phyloP scores from a whole-genome alignment of 192 early-diverging fungal species.

The Backusella sp. region DNA sequence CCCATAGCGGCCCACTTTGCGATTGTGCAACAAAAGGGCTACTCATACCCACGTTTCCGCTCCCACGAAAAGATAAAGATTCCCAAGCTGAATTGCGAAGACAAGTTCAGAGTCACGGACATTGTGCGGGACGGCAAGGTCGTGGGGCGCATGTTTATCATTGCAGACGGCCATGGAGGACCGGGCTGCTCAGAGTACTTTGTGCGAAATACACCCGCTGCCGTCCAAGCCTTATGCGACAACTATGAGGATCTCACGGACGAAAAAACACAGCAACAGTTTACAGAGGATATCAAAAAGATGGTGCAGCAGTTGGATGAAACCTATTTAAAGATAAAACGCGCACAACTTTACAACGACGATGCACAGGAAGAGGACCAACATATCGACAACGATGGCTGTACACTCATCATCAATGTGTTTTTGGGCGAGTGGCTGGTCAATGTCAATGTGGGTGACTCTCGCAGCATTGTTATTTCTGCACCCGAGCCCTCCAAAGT shows the following conservation, averaged over 20 bases:
- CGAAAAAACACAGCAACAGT: conserved; percentile 36
- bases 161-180: conserved; percentile 61
- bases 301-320: conserved; percentile 49
- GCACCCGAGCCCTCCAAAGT: conserved; percentile 16
- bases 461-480: conserved; percentile 49
- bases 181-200: conserved; percentile 54
- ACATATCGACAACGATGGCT: conserved; percentile 46
- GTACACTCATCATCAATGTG: conserved; percentile 53
- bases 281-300: conserved; percentile 43
- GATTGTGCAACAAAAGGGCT: conserved; percentile 54
- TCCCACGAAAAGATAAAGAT: conserved; percentile 43
- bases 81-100: conserved; percentile 53
- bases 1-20: conserved; percentile 51
- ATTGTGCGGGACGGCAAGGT: conserved; percentile 7
- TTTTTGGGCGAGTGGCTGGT: conserved; percentile 59
- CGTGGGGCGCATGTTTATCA: conserved; percentile 47
- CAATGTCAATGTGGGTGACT: conserved; percentile 58
- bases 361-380: conserved; percentile 1
- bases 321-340: conserved; percentile 50
- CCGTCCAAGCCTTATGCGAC: conserved; percentile 45
- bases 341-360: conserved; percentile 35
- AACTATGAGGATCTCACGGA: conserved; percentile 24
- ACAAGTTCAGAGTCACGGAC: conserved; percentile 51
- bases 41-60: conserved; percentile 58
- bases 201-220: conserved; percentile 42